Evolutionary conservation across 495 filamentous ascomycete genomes (phyloP).

Genomic region (Aeminium ludgeri): DNA sequence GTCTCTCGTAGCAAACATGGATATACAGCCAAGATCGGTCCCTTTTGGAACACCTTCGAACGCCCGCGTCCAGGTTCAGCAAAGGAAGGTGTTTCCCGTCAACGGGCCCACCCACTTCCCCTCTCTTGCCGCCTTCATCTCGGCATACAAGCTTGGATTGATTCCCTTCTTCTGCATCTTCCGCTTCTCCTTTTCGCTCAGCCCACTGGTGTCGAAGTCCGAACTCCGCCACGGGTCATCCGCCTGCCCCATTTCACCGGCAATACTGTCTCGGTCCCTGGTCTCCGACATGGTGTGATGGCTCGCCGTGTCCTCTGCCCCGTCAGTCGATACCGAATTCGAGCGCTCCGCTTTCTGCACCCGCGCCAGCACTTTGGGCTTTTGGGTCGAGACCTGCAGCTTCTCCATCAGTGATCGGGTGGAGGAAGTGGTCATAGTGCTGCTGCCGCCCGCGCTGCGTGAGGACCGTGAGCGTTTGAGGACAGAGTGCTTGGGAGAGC

Average conservation of each 20-base stretch:
- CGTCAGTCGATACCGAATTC: slow-evolving; percentile 4
- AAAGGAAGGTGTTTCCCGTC: slow-evolving; percentile 20
- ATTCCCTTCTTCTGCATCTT: slow-evolving; percentile 24
- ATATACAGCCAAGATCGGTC: too few relatives aligned
- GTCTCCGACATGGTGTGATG: slow-evolving; percentile 13
- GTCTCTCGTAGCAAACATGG: too few relatives aligned
- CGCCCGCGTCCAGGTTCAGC: background rate
- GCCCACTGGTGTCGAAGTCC: slow-evolving; percentile 15
- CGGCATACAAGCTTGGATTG: slow-evolving; percentile 22
- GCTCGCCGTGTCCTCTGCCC: slow-evolving; percentile 5
- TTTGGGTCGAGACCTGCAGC: background rate
- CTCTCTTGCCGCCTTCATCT: slow-evolving; percentile 24
- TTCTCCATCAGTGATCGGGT: background rate
- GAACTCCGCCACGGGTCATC: slow-evolving; percentile 17
- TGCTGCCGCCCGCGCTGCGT: background rate
- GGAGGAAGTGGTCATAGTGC: background rate
- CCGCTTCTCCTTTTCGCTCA: slow-evolving; percentile 16
- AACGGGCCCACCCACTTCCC: slow-evolving; percentile 20
- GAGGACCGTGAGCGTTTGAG: background rate
- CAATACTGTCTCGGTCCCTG: background rate
- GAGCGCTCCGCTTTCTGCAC: slow-evolving; percentile 8
- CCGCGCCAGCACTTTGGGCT: slow-evolving; percentile 11
- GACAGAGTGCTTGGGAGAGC: too few relatives aligned
- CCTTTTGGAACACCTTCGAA: too few relatives aligned
- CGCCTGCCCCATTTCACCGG: background rate